Evolutionary conservation across 805 yeast genomes (phyloP).

Genomic region (Yarrowia phangngaensis): DNA sequence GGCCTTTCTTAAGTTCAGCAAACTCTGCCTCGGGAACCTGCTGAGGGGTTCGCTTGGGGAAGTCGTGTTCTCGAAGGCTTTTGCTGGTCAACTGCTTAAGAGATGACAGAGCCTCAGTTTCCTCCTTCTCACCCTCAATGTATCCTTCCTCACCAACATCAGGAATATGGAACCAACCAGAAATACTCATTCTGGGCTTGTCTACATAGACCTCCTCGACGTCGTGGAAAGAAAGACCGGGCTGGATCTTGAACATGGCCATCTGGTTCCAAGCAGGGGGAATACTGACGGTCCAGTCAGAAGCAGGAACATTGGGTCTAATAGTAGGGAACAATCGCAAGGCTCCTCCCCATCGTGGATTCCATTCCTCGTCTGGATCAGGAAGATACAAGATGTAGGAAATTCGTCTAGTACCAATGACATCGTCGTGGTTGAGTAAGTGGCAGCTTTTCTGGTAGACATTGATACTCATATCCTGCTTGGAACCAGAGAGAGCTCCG

Average conservation of each 20-base stretch:
- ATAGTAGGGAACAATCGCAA: conserved; percentile 80
- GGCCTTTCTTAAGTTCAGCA: conserved; percentile 18
- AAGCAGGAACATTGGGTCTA: conserved; percentile 81
- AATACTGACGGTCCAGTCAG: conserved; percentile 65
- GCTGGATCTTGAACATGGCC: conserved; percentile 93
- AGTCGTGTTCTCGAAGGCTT: conserved; percentile 72
- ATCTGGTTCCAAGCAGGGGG: conserved; percentile 95
- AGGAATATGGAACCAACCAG: conserved; percentile 99
- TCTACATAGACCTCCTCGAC: conserved; percentile 95
- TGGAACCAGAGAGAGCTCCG: conserved; percentile 84
- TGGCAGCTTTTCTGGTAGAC: conserved; percentile 93
- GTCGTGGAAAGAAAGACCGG: conserved; percentile 95
- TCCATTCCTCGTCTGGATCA: conserved; percentile 87
- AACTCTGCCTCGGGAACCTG: conserved; percentile 10
- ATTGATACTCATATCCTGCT: conserved; percentile 89
- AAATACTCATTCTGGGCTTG: conserved; percentile 84
- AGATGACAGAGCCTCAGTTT: conserved; percentile 68
- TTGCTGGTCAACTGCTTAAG: conserved; percentile 74
- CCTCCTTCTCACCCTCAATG: conserved; percentile 76
- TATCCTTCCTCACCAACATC: conserved; percentile 87
- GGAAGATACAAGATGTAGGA: conserved; percentile 90
- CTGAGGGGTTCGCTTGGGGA: conserved; percentile 52
- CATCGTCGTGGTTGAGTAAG: conserved; percentile 92
- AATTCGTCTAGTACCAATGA: conserved; percentile 89
- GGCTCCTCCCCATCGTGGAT: conserved; percentile 90